Evolutionary conservation across 2,329 filamentous ascomycete genomes (phyloP).

Genomic region (Erysiphe neolycopersici): DNA sequence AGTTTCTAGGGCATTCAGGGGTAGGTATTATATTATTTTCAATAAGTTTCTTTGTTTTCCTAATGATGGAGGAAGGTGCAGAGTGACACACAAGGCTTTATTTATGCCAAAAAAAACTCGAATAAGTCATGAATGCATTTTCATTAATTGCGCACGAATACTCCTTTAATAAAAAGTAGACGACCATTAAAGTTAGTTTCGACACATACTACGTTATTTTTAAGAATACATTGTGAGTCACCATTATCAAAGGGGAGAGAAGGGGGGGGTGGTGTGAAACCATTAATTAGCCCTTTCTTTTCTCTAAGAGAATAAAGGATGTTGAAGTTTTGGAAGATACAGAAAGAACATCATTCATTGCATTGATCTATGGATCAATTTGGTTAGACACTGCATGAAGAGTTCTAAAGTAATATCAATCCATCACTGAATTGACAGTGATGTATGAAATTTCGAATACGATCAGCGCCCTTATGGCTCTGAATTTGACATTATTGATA

Average conservation of each 20-base stretch:
- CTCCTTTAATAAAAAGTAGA: background rate
- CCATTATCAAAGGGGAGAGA: background rate
- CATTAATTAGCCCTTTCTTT: background rate
- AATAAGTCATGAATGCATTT: background rate
- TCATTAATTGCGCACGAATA: background rate
- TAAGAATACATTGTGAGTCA: background rate
- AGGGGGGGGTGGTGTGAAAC: too few relatives aligned
- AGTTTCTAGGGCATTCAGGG: background rate
- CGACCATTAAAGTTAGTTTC: background rate
- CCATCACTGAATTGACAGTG: too few relatives aligned
- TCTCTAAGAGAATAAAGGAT: background rate
- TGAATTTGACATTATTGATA: too few relatives aligned
- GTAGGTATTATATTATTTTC: background rate
- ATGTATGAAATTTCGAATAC: too few relatives aligned
- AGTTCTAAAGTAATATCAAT: too few relatives aligned
- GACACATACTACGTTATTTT: background rate
- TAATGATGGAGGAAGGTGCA: background rate
- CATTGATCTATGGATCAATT: too few relatives aligned
- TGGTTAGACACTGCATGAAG: too few relatives aligned
- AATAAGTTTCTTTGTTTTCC: background rate
- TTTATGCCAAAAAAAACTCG: background rate
- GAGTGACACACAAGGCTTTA: background rate
- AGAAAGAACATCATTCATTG: background rate
- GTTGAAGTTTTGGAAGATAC: background rate
- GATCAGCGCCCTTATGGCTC: too few relatives aligned